These are phyloP conservation scores for Phialophora verrucosa DNA, from an alignment of 2,329 filamentous ascomycete species.

Conservation along the genomic window DNA sequence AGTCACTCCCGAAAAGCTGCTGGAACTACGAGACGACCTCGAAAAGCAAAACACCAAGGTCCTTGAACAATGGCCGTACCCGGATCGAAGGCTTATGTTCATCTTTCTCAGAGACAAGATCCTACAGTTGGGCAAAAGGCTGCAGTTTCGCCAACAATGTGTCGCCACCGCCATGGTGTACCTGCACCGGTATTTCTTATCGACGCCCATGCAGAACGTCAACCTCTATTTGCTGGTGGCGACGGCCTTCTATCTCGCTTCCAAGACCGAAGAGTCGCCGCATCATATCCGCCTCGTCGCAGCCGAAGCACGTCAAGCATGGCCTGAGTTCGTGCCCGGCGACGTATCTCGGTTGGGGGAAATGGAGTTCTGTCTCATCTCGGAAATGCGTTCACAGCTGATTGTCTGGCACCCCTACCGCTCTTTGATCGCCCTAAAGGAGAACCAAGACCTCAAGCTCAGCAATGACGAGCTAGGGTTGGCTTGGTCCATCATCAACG, in stretches of 20 bases:
- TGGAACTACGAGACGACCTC: conserved; percentile 74
- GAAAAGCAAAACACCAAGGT: conserved; percentile 73
- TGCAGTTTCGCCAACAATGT: conserved; percentile 85
- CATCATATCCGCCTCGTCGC: conserved; percentile 94
- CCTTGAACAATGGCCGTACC: conserved; percentile 79
- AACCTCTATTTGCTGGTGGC: conserved; percentile 92
- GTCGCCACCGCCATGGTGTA: conserved; percentile 95
- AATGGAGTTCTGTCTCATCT: conserved; percentile 91
- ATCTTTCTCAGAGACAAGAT: conserved; percentile 94
- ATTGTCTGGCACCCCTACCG: conserved; percentile 92
- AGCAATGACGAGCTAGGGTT: conserved; percentile 78
- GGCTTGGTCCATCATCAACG: conserved; percentile 84
- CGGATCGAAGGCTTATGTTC: conserved; percentile 79
- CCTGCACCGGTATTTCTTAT: conserved; percentile 89
- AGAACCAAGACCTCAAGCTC: conserved; percentile 66
- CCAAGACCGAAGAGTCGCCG: conserved; percentile 97
- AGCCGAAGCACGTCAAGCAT: conserved; percentile 81
- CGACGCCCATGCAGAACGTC: conserved; percentile 86
- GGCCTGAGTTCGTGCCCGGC: conserved; percentile 77
- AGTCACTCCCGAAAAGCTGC: conserved; percentile 81
- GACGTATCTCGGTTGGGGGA: conserved; percentile 87
- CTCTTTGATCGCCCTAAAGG: conserved; percentile 69
- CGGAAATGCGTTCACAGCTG: conserved; percentile 86
- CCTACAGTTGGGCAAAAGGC: conserved; percentile 79
- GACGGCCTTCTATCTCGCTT: conserved; percentile 93